These are phyloP conservation scores for Colletotrichum tropicale DNA, from an alignment of 2,329 filamentous ascomycete genomes.

Conservation along the genomic window DNA sequence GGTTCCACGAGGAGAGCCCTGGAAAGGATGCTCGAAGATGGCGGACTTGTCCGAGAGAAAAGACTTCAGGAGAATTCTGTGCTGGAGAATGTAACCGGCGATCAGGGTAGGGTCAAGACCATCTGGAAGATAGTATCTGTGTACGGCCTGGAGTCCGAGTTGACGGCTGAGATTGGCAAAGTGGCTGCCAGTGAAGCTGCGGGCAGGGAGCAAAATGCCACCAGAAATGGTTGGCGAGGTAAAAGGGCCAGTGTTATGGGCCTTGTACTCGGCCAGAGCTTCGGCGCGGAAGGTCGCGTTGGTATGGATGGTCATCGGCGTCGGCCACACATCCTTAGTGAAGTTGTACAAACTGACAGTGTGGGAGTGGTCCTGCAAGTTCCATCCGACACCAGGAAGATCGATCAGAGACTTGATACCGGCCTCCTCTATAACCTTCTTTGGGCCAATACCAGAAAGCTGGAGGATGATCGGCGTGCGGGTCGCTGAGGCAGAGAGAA, in stretches of 20 bases:
- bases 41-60: slow-evolving; percentile 24
- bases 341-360: slow-evolving; percentile 1
- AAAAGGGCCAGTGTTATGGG: neutral
- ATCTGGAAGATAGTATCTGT: neutral
- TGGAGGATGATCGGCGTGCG: neutral
- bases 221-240: slow-evolving; percentile 20
- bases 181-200: slow-evolving; percentile 13
- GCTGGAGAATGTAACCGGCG: slow-evolving; percentile 24
- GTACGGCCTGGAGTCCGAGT: neutral
- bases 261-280: neutral
- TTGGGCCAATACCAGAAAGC: neutral
- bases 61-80: slow-evolving; percentile 16
- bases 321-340: neutral
- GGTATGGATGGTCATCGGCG: neutral
- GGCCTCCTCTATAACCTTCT: neutral
- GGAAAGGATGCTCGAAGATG: slow-evolving; percentile 26
- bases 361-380: slow-evolving; percentile 39
- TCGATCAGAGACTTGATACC: neutral
- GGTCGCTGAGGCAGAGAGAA: neutral
- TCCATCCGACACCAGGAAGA: slow-evolving; percentile 21
- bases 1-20: neutral
- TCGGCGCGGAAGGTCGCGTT: neutral
- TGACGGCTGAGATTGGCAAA: slow-evolving; percentile 17
- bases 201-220: slow-evolving; percentile 20
- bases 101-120: slow-evolving; percentile 15